Evolutionary conservation across 345 rosid genomes (phyloP), one percentile per base, ranked within the genome.

Genomic region (Euphorbia tirucalli): DNA sequence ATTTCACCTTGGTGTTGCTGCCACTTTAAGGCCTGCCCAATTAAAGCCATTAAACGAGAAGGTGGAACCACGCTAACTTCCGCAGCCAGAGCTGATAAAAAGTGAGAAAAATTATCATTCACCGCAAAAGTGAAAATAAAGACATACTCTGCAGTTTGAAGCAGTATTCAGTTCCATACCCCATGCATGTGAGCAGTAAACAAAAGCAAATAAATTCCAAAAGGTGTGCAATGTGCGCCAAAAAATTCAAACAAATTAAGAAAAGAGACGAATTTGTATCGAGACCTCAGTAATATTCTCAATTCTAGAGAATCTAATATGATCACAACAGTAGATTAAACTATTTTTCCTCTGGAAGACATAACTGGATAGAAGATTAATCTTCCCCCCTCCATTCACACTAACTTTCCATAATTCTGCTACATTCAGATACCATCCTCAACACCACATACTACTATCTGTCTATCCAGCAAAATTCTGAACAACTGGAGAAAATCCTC

Each of bases 11-110:
- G 99, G 79, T 93, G 97, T 74, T 93, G 99, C 84, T 96, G 98
- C 99, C 99, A 96, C 79, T 96, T 96, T 73, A 93, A 78, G 73
- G 98, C 96, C 84, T 96, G 99, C 54, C 98, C 98, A 71, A 91
- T 85, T 78, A 96, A 82, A 70, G 99, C 97, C 99, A 91, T 96
- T 84, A 96, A 82, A 49, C 99, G 85, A 61, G 99, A 96, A 73
- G 99, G 98, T 30, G 97, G 98, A 74, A 95, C 99, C 50, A 93
- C 96, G 62, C 83, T 88, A 76, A 96, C 99, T 80, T 96, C 99
- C 0, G 88, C 87, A 61, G 96, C 93, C 79, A 96, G 74, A 72
- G 96, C 98, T 95, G 86, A 56, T 58, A 39, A 19, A 14, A 66
- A 31, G 61, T 59, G 8, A 68, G 71, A 48, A 70, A 31, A 1